Evolutionary conservation across 768 basidiomycete species (phyloP).

Genomic region (Tylopilus intermedius): DNA sequence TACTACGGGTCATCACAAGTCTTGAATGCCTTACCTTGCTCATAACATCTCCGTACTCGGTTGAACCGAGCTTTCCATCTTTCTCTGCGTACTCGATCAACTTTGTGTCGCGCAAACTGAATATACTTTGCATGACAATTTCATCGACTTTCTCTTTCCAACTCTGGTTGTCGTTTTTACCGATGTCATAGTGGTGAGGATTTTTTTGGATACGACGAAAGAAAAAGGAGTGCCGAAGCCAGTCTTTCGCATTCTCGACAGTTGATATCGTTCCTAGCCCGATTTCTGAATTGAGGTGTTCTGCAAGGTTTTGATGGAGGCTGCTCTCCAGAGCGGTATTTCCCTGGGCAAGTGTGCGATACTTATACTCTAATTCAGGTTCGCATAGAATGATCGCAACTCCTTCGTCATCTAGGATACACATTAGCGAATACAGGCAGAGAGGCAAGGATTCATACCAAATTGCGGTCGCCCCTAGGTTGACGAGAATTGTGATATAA

Average conservation of each 20-base stretch:
- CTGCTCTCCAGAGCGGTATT: constrained; percentile 79
- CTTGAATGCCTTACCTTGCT: constrained; percentile 55
- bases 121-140: constrained; percentile 64
- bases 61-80: constrained; percentile 49
- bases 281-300: constrained; percentile 94
- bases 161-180: constrained; percentile 48
- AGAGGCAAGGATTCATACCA: constrained; percentile 39
- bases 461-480: constrained; percentile 84
- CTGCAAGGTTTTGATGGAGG: constrained; percentile 75
- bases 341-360: constrained; percentile 62
- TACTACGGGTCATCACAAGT: not conserved
- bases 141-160: constrained; percentile 73
- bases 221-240: constrained; percentile 83
- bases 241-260: constrained; percentile 65
- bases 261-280: constrained; percentile 77
- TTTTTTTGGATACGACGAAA: constrained; percentile 84
- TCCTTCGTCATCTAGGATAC: constrained; percentile 66
- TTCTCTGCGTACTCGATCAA: constrained; percentile 47
- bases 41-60: constrained; percentile 83
- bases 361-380: constrained; percentile 63
- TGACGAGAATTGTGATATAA: not conserved
- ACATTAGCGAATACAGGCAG: not conserved
- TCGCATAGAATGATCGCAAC: constrained; percentile 83
- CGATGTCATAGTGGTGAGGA: constrained; percentile 67
- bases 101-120: constrained; percentile 53